Conservation (phyloP, 805 yeast species). For the Wickerhamiella hasegawae region DNA sequence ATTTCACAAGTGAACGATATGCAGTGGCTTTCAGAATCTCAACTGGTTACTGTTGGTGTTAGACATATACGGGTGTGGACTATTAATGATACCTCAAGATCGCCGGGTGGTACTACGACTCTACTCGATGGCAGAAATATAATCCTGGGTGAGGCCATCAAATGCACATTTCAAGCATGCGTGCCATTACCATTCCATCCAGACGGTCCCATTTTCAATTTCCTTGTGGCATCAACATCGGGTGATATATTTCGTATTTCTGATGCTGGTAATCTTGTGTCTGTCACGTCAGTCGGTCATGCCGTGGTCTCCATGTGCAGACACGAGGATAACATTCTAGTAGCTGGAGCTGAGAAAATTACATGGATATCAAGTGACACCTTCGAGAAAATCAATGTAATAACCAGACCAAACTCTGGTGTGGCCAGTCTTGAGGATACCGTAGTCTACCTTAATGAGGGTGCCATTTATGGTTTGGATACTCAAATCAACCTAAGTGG, state of each 20-base stretch:
- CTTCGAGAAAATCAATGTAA: background rate
- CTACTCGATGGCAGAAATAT: conserved; percentile 44
- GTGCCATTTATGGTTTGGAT: background rate
- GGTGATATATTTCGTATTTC: conserved; percentile 7
- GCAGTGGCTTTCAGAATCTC: conserved; percentile 35
- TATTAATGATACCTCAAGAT: conserved; percentile 19
- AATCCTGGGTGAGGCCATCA: conserved; percentile 33
- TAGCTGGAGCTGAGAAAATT: background rate
- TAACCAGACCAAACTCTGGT: background rate
- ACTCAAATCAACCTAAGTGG: background rate
- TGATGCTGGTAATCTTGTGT: background rate
- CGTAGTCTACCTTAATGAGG: background rate
- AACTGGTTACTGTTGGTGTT: conserved; percentile 41
- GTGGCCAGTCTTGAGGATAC: background rate
- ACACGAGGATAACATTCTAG: background rate
- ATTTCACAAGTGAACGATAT: conserved; percentile 41
- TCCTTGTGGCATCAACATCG: conserved; percentile 9
- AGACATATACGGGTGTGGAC: conserved; percentile 51
- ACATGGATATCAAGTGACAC: background rate
- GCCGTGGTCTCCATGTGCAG: background rate
- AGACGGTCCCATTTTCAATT: conserved; percentile 20
- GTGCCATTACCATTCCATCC: no score
- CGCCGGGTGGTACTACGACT: conserved; percentile 9
- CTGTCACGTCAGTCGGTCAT: background rate
- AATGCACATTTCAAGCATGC: conserved; percentile 33